These are phyloP conservation scores for Suhomyces wounanorum DNA, from an alignment of 1,139 yeast genomes.

Conservation along the genomic window DNA sequence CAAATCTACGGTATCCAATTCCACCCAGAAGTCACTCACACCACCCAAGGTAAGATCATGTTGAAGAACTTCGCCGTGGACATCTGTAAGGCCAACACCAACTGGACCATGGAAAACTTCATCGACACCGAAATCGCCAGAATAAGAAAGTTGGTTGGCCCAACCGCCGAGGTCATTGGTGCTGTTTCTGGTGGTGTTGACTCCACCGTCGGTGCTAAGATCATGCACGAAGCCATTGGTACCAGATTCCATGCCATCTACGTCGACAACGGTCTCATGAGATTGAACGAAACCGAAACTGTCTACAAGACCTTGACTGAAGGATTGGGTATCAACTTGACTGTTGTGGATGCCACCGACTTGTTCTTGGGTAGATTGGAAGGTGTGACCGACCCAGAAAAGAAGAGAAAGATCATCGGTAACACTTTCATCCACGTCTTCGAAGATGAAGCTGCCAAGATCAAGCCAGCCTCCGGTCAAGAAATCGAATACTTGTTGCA, in stretches of 20 bases:
- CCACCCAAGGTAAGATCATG: constrained; percentile 83
- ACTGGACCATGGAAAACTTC: constrained; percentile 98
- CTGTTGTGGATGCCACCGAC: constrained; percentile 92
- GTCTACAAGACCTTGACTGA: constrained; percentile 88
- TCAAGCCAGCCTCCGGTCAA: constrained; percentile 85
- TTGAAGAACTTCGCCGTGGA: constrained; percentile 90
- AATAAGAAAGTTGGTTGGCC: constrained; percentile 89
- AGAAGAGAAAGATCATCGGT: constrained; percentile 98
- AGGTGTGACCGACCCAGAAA: constrained; percentile 98
- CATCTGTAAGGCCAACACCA: constrained; percentile 82
- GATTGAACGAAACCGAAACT: constrained; percentile 85
- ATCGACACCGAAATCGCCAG: constrained; percentile 94
- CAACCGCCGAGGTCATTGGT: constrained; percentile 98
- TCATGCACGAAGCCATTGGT: constrained; percentile 98
- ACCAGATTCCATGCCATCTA: constrained; percentile 97
- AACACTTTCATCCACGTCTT: constrained; percentile 96
- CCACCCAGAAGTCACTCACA: constrained; percentile 99
- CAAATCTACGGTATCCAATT: constrained; percentile 92
- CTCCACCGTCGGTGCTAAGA: constrained; percentile 98
- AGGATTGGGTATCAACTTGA: constrained; percentile 91
- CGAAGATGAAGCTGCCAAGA: constrained; percentile 92
- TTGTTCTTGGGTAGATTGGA: constrained; percentile 81
- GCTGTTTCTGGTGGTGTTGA: constrained; percentile 99
- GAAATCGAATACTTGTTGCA: constrained; percentile 92
- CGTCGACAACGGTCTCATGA: constrained; percentile 97